phyloP scores from a whole-genome alignment of 2,329 filamentous ascomycete species.

The Amauroascus verrucosus region DNA sequence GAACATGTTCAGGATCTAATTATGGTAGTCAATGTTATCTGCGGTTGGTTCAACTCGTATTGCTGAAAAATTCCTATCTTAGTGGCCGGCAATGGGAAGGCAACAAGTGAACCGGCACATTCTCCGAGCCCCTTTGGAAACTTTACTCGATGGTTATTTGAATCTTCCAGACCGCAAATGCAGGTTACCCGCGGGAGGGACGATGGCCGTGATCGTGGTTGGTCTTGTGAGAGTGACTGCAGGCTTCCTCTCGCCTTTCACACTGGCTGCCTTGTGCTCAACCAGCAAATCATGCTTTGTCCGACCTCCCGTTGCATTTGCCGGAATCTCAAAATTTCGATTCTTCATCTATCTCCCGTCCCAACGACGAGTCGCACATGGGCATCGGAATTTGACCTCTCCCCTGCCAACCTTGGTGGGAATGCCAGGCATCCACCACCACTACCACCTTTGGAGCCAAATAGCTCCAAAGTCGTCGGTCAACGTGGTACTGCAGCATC shows the following conservation, averaged over 20 bases:
- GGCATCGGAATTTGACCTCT: background rate
- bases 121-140: background rate
- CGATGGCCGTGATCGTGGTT: too few relatives aligned
- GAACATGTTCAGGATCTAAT: background rate
- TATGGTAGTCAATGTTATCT: background rate
- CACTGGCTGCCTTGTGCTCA: conserved; percentile 6
- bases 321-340: background rate
- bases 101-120: background rate
- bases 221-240: background rate
- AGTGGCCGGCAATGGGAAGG: background rate
- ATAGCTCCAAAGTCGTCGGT: background rate
- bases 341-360: background rate
- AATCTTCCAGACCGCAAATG: background rate
- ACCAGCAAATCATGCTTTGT: background rate
- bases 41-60: background rate
- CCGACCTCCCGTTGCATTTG: background rate
- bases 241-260: background rate
- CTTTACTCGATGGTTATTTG: background rate
- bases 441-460: background rate
- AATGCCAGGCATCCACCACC: background rate
- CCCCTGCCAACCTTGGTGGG: background rate
- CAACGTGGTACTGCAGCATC: conserved; percentile 12
- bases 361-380: background rate
- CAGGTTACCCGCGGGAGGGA: background rate
- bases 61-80: background rate